Conservation (phyloP, 306 rosid species). For the Sindora glabra region DNA sequence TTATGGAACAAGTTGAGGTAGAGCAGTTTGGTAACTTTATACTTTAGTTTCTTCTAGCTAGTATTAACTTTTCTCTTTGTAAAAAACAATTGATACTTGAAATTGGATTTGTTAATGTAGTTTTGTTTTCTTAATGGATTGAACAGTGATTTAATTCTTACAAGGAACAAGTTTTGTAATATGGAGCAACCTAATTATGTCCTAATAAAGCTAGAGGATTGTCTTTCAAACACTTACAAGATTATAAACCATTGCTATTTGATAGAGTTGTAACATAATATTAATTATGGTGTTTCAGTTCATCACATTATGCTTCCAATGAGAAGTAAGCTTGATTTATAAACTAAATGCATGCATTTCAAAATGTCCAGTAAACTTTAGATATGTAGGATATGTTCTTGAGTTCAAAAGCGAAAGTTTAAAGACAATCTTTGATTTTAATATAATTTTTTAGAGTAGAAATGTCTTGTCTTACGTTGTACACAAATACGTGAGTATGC, state of each 20-base stretch:
- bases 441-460: no score
- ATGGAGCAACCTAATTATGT: slow-evolving; percentile 53
- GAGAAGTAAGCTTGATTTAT: slow-evolving; percentile 44
- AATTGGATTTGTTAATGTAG: neutral
- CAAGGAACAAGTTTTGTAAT: slow-evolving; percentile 42
- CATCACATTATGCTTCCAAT: slow-evolving; percentile 47
- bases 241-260: slow-evolving; percentile 55
- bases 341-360: slow-evolving; percentile 35
- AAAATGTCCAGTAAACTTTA: slow-evolving; percentile 37
- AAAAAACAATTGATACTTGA: neutral
- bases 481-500: no score
- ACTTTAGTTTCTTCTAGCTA: slow-evolving; percentile 7
- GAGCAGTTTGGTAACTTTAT: slow-evolving; percentile 42
- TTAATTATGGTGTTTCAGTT: slow-evolving; percentile 34
- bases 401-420: no score
- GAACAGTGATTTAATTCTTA: slow-evolving; percentile 3
- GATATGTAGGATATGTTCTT: slow-evolving; percentile 51
- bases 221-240: slow-evolving; percentile 5
- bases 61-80: neutral
- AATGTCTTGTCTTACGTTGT: no score
- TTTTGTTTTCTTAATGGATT: neutral
- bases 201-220: slow-evolving; percentile 49
- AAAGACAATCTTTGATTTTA: no score
- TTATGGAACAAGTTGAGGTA: slow-evolving; percentile 44
- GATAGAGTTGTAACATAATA: slow-evolving; percentile 50